Conservation (phyloP, 192 early-diverging fungal species). For the Rhizophagus prolifer region DNA sequence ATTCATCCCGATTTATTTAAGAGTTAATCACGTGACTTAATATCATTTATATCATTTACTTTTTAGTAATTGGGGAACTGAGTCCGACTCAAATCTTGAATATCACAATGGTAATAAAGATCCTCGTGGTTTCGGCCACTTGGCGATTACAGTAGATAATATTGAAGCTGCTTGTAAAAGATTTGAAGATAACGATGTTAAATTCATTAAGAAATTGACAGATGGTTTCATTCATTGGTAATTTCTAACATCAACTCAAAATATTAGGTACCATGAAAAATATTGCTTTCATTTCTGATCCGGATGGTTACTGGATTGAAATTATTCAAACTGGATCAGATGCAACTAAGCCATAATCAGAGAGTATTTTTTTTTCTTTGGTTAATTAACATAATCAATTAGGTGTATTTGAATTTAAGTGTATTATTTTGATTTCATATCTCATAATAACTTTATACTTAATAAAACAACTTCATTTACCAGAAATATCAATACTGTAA, state of each 20-base stretch:
- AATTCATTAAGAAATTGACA: slow-evolving; percentile 70
- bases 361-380: too few species aligned
- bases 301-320: slow-evolving; percentile 86
- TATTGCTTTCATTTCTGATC: slow-evolving; percentile 83
- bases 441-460: too few species aligned
- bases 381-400: too few species aligned
- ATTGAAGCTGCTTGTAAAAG: slow-evolving; percentile 76
- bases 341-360: neutral
- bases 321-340: slow-evolving; percentile 33
- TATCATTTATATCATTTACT: neutral
- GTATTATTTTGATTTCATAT: too few species aligned
- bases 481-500: too few species aligned
- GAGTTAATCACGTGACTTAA: neutral
- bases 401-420: too few species aligned
- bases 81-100: slow-evolving; percentile 58
- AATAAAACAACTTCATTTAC: too few species aligned
- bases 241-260: too few species aligned
- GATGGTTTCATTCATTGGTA: too few species aligned
- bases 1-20: neutral
- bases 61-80: slow-evolving; percentile 76
- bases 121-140: slow-evolving; percentile 79
- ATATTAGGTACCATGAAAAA: slow-evolving; percentile 61
- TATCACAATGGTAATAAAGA: slow-evolving; percentile 76
- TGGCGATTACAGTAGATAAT: slow-evolving; percentile 76
- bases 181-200: slow-evolving; percentile 68